Conservation (phyloP, 2,329 filamentous ascomycete genomes). For the Verticillium nubilum region DNA sequence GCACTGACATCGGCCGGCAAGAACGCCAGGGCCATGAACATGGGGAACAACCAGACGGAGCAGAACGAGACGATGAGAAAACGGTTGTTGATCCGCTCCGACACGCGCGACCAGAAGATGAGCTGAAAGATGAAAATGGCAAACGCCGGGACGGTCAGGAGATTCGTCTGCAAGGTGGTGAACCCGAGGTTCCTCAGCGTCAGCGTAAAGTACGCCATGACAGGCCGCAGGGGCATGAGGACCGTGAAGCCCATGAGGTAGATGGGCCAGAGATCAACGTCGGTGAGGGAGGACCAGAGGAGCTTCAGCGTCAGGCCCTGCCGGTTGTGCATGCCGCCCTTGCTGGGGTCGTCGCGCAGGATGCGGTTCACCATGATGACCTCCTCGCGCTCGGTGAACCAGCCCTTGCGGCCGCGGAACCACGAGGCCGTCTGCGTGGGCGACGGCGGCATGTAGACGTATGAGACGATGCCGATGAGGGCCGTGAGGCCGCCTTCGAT, state of each 20-base stretch:
- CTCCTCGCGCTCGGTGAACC: constrained; percentile 55
- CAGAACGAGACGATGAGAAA: constrained; percentile 20
- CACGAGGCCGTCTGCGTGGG: constrained; percentile 53
- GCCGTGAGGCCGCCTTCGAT: constrained; percentile 31
- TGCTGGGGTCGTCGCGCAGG: constrained; percentile 17
- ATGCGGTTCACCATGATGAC: constrained; percentile 59
- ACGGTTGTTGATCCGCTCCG: constrained; percentile 34
- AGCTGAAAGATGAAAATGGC: constrained; percentile 29
- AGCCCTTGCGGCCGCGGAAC: constrained; percentile 49
- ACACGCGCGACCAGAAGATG: constrained; percentile 35
- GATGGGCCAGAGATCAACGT: constrained; percentile 51
- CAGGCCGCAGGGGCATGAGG: constrained; percentile 17
- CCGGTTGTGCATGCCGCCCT: constrained; percentile 48
- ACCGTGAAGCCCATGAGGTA: constrained; percentile 36
- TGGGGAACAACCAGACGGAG: constrained; percentile 47
- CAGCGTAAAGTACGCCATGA: constrained; percentile 40
- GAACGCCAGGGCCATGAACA: constrained; percentile 38
- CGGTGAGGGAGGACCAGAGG: constrained; percentile 40
- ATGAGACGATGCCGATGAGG: constrained; percentile 29
- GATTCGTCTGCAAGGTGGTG: constrained; percentile 46
- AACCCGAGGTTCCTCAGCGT: constrained; percentile 44
- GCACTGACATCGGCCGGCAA: constrained; percentile 24
- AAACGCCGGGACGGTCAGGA: constrained; percentile 38
- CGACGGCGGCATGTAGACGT: constrained; percentile 45
- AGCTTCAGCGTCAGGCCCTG: constrained; percentile 39